Conservation (phyloP, 345 rosid species). For the Nephelium lappaceum region DNA sequence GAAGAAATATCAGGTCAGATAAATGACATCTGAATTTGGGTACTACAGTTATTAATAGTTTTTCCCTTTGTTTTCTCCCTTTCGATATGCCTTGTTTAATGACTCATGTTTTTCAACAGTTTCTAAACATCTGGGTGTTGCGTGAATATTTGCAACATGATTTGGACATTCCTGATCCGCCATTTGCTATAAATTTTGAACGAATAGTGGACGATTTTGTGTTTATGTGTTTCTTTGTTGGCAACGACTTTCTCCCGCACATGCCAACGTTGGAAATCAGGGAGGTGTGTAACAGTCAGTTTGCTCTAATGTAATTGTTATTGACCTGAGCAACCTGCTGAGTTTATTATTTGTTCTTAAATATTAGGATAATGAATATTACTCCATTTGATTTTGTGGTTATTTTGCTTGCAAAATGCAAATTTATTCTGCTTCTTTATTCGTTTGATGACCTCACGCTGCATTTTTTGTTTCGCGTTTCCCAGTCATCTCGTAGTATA, state of each 20-base stretch:
- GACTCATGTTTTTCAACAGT: slow-evolving; percentile 49
- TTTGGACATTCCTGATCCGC: slow-evolving; percentile 76
- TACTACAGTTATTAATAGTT: slow-evolving; percentile 7
- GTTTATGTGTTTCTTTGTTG: slow-evolving; percentile 95
- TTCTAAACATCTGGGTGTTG: slow-evolving; percentile 89
- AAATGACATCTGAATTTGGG: slow-evolving; percentile 14
- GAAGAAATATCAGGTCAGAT: slow-evolving; percentile 95
- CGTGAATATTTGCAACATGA: slow-evolving; percentile 94
- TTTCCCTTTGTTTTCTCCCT: neutral
- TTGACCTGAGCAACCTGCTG: neutral
- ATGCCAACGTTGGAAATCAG: slow-evolving; percentile 98
- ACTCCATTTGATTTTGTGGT: neutral
- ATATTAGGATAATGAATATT: neutral
- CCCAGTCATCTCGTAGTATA: neutral
- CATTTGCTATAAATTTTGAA: slow-evolving; percentile 82
- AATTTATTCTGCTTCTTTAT: neutral
- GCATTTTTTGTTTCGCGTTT: neutral
- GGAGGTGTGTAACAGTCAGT: slow-evolving; percentile 57
- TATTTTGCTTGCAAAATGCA: neutral
- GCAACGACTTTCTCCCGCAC: slow-evolving; percentile 98
- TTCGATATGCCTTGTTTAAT: neutral
- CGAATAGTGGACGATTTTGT: slow-evolving; percentile 97
- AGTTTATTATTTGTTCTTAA: neutral
- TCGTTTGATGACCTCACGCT: neutral
- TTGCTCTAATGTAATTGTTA: slow-evolving; percentile 6